Percentiles rank a stretch among this genome's conserved stretches.
Evolutionary conservation across 768 basidiomycete species (phyloP).

Genomic region (Saitozyma sp.): DNA sequence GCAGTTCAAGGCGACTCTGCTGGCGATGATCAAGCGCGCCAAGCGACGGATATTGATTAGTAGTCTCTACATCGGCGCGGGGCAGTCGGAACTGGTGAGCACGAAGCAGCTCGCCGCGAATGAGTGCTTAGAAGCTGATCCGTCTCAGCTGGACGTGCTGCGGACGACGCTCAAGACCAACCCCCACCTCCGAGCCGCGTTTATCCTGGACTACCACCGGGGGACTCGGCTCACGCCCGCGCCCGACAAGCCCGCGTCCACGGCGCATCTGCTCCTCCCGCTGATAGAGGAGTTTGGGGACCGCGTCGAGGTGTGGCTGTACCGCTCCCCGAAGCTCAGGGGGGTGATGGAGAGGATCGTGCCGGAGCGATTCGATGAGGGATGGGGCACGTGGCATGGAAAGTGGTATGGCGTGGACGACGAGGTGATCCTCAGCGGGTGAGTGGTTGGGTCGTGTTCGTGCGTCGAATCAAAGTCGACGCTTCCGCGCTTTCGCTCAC

Average conservation of each 20-base stretch:
- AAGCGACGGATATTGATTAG: slow-evolving; percentile 81
- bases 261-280: slow-evolving; percentile 63
- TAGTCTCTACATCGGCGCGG: slow-evolving; percentile 48
- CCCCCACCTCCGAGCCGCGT: slow-evolving; percentile 64
- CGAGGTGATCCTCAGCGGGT: slow-evolving; percentile 91
- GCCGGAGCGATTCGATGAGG: slow-evolving; percentile 93
- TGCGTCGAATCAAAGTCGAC: background rate
- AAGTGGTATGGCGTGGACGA: slow-evolving; percentile 94
- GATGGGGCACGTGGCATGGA: slow-evolving; percentile 98
- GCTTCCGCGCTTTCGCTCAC: too few relatives aligned
- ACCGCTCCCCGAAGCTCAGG: slow-evolving; percentile 79
- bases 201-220: slow-evolving; percentile 73
- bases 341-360: slow-evolving; percentile 73
- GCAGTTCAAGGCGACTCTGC: slow-evolving; percentile 61
- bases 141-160: slow-evolving; percentile 67
- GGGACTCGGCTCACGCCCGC: slow-evolving; percentile 52
- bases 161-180: slow-evolving; percentile 63
- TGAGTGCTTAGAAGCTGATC: background rate
- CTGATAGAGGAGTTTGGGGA: slow-evolving; percentile 70
- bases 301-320: slow-evolving; percentile 75
- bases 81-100: slow-evolving; percentile 75
- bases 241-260: slow-evolving; percentile 58
- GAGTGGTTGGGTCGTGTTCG: slow-evolving; percentile 38
- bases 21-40: slow-evolving; percentile 76
- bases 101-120: background rate